A percentile compares a stretch with the other conserved stretches of the same genome.
These are phyloP conservation scores for Colletotrichum musicola DNA, from an alignment of 2,329 filamentous ascomycete species.

Conservation along the genomic window DNA sequence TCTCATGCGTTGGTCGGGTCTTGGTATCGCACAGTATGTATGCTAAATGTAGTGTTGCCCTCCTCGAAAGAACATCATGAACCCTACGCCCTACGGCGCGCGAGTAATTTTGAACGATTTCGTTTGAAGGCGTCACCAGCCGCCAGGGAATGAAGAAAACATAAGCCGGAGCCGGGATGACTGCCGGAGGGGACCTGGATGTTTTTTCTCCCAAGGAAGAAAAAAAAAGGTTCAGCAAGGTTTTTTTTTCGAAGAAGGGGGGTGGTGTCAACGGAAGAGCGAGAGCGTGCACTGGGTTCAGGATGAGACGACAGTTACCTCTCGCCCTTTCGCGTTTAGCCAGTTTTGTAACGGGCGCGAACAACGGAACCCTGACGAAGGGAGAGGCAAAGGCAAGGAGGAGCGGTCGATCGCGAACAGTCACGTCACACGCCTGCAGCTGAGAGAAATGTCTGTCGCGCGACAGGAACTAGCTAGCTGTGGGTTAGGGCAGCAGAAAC, in stretches of 20 bases:
- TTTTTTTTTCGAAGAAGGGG: neutral
- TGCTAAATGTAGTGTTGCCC: neutral
- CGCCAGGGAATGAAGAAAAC: neutral
- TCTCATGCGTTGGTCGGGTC: conserved; percentile 11
- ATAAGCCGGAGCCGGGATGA: neutral
- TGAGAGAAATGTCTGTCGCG: neutral
- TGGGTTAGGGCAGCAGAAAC: neutral
- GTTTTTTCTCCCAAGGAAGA: neutral
- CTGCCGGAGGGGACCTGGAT: neutral
- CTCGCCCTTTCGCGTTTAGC: conserved; percentile 22
- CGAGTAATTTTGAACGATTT: neutral
- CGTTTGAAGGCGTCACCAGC: conserved; percentile 7
- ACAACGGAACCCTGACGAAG: conserved; percentile 18
- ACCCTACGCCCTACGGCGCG: neutral
- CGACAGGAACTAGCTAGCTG: neutral
- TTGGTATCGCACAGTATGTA: neutral
- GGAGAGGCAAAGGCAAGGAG: neutral
- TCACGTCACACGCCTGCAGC: neutral
- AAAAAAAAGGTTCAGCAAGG: conserved; percentile 1
- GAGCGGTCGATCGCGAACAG: neutral
- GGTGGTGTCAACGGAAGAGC: neutral
- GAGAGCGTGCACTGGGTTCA: neutral
- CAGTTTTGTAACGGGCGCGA: conserved; percentile 18
- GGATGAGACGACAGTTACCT: neutral
- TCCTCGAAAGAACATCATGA: neutral